Evolutionary conservation across 805 yeast genomes (phyloP).

Genomic region (Metahyphopichia silvanorum): DNA sequence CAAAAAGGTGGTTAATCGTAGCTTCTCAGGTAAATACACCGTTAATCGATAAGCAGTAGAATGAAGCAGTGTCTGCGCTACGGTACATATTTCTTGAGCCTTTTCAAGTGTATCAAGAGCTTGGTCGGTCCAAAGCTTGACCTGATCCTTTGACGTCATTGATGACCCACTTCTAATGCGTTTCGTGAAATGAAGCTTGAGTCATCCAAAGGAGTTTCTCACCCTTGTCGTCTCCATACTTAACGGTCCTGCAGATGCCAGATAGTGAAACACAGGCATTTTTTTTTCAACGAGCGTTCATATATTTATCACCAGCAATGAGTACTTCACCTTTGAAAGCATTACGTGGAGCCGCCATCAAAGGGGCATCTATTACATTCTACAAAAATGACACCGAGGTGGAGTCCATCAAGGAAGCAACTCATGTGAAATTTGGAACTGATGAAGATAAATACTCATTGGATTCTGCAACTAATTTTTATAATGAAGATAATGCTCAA

Average conservation of each 20-base stretch:
- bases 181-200: too few species aligned
- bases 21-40: conserved; percentile 18
- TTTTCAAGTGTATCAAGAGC: conserved; percentile 23
- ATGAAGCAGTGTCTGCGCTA: conserved; percentile 30
- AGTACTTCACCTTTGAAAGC: conserved; percentile 17
- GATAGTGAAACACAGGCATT: too few species aligned
- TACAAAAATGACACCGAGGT: conserved; percentile 9
- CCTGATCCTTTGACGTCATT: conserved; percentile 2
- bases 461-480: conserved; percentile 51
- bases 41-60: conserved; percentile 19
- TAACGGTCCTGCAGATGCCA: too few species aligned
- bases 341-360: conserved; percentile 24
- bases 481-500: conserved; percentile 46
- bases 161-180: too few species aligned
- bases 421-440: conserved; percentile 28
- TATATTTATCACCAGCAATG: background rate
- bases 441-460: conserved; percentile 27
- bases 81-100: conserved; percentile 30
- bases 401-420: conserved; percentile 33
- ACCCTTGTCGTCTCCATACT: too few species aligned
- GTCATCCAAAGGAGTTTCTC: too few species aligned
- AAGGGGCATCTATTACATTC: conserved; percentile 19
- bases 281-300: conserved; percentile 3
- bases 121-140: conserved; percentile 33
- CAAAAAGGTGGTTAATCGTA: conserved; percentile 12